Base-by-base conservation (phyloP, 139 green algal species). In the Volvox africanus region DNA sequence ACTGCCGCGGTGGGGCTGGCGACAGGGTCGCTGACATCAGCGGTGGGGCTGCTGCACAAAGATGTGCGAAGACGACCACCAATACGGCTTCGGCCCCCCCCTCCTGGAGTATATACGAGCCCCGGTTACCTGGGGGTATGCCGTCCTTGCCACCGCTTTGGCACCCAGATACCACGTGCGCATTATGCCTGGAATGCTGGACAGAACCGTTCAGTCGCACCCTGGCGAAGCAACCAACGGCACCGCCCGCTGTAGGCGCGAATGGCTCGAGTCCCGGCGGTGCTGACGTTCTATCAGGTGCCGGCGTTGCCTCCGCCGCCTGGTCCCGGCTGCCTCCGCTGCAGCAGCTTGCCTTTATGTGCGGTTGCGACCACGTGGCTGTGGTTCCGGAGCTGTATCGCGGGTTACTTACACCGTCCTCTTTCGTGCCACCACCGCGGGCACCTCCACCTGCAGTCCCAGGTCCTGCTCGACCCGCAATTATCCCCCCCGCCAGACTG, bases 311-410 rank as follows among this genome's bases (percentile, higher is more conserved):
- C 22, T 67, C 81, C 22, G 20, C n/a, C 1, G 82, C 69, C 44
- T 89, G 85, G 85, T 33, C 28, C 21, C 69, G 69, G 2, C 85
- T 89, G 28, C 85, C 85, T 2, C 85, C 85, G 85, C 85, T 89
- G 85, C 85, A 82, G 69, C 85, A 89, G 85, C 69, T 82, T 14
- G 69, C 69, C 0, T 67, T 82, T 17, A 22, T 82, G 69, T 37
- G 65, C 33, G 85, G 85, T 18, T 55, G 13, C 28, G 28, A 71
- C 13, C 85, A 89, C 85, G 85, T 68, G 2, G 69, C 44, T 11
- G 69, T 73, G n/a, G 24, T 14, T 14, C 85, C 69, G 18, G 69
- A 32, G 28, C 85, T 89, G 16, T 89, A 89, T 50, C 36, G n/a
- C 2, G 85, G 30, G 6, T 71, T 89, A 1, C 36, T 89, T 20